Percentiles rank a stretch among this genome's conserved stretches.
Conservation (phyloP, 495 filamentous ascomycete genomes). For the Rusavskia elegans region DNA sequence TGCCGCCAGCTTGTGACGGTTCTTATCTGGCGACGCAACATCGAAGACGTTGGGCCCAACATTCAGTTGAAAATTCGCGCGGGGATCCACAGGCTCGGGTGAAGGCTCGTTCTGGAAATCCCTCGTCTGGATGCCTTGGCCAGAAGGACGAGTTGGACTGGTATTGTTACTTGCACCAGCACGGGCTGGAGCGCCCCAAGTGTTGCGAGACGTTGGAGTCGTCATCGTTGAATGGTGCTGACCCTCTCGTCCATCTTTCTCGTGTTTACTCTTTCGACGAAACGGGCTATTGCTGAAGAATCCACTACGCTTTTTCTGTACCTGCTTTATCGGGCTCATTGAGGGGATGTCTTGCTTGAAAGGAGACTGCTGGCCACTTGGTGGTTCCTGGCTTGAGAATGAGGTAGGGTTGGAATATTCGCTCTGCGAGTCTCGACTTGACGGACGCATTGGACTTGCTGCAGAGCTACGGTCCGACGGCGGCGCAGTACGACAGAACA, state of each 20-base stretch:
- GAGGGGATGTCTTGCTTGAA: conserved; percentile 42
- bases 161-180: conserved; percentile 15
- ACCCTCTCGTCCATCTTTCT: conserved; percentile 41
- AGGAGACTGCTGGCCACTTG: conserved; percentile 51
- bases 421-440: conserved; percentile 80
- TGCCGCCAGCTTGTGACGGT: conserved; percentile 19
- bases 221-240: conserved; percentile 2
- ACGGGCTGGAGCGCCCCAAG: conserved; percentile 23
- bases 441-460: conserved; percentile 56
- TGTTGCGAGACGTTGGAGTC: conserved; percentile 19
- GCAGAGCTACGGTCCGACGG: conserved; percentile 73
- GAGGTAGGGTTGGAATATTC: conserved; percentile 85
- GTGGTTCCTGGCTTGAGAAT: conserved; percentile 65
- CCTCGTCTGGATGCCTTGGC: conserved; percentile 4
- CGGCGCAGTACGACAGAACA: conserved; percentile 81
- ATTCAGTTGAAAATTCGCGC: conserved; percentile 89
- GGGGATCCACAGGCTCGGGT: conserved; percentile 83
- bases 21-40: conserved; percentile 65
- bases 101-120: conserved; percentile 18
- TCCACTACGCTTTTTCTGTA: conserved; percentile 73
- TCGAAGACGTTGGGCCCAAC: conserved; percentile 94
- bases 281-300: conserved; percentile 97
- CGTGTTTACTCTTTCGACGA: conserved; percentile 74
- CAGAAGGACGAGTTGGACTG: conserved; percentile 18
- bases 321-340: conserved; percentile 42